These are phyloP conservation scores for Yarrowia yakushimensis DNA, from an alignment of 805 yeast genomes.

Conservation along the genomic window DNA sequence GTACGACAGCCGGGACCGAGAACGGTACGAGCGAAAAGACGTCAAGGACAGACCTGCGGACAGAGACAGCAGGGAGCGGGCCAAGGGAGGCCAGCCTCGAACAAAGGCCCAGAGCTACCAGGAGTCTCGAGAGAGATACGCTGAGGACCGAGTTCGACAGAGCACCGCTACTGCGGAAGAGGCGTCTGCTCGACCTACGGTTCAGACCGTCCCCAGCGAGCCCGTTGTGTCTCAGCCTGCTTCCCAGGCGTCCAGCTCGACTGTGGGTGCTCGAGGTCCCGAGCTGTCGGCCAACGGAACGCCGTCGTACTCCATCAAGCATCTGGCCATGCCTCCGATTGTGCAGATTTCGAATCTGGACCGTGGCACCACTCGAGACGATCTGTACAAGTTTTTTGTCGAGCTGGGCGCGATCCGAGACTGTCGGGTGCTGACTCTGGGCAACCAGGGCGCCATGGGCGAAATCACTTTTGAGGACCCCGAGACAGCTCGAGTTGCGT, in stretches of 20 bases:
- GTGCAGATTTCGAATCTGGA: conserved; percentile 36
- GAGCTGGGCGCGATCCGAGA: conserved; percentile 32
- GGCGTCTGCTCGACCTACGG: background rate
- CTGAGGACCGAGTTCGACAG: background rate
- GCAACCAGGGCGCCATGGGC: conserved; percentile 30
- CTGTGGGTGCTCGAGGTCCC: background rate
- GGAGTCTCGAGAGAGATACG: background rate
- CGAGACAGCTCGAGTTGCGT: conserved; percentile 37
- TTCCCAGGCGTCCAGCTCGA: background rate
- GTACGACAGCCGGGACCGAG: background rate
- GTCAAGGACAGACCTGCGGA: background rate
- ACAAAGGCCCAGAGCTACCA: background rate
- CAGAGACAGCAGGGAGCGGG: background rate
- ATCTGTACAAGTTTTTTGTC: conserved; percentile 33
- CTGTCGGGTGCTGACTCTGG: conserved; percentile 28
- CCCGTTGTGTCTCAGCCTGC: background rate
- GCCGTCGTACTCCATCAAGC: conserved; percentile 21
- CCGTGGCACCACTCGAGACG: conserved; percentile 36
- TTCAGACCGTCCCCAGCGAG: background rate
- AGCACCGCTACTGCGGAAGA: background rate
- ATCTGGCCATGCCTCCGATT: conserved; percentile 32
- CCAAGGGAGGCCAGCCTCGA: background rate
- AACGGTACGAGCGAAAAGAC: background rate
- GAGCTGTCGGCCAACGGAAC: background rate
- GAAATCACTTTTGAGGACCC: conserved; percentile 36